Conservation (phyloP, 352 stramenopile species). For the Globisporangium radiosum region DNA sequence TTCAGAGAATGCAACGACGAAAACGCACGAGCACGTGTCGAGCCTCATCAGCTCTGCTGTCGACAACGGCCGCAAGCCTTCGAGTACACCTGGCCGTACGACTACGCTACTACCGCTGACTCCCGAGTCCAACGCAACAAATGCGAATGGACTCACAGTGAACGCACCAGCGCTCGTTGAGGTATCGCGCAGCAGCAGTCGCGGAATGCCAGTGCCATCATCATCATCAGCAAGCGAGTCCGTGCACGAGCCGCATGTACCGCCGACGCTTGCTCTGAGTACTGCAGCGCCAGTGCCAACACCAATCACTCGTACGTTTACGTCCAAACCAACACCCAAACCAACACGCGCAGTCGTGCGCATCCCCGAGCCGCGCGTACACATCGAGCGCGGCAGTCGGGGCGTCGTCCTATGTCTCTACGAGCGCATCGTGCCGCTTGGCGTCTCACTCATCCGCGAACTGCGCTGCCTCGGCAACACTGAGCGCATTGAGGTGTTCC, state of each 20-base stretch:
- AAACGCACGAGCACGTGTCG: background rate
- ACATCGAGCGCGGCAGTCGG: background rate
- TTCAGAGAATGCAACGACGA: background rate
- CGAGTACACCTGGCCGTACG: no score
- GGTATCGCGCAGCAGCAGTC: background rate
- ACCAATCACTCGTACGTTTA: background rate
- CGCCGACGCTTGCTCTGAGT: background rate
- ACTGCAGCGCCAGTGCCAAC: background rate
- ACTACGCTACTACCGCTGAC: no score
- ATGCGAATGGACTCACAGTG: no score
- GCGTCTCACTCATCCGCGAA: constrained; percentile 53
- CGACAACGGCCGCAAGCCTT: background rate
- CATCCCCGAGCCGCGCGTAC: background rate
- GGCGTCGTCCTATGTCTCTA: constrained; percentile 36
- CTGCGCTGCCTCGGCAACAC: constrained; percentile 29
- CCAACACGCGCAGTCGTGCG: background rate
- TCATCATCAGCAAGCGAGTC: background rate
- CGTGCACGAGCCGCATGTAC: background rate
- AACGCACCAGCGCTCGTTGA: background rate
- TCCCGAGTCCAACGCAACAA: no score
- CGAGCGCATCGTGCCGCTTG: constrained; percentile 37
- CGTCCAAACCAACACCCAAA: background rate
- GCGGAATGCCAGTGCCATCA: background rate
- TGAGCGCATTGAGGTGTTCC: constrained; percentile 35
- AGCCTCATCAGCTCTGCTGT: background rate